Evolutionary conservation across 2,329 filamentous ascomycete genomes (phyloP).

Genomic region (Colletotrichum paranaense): DNA sequence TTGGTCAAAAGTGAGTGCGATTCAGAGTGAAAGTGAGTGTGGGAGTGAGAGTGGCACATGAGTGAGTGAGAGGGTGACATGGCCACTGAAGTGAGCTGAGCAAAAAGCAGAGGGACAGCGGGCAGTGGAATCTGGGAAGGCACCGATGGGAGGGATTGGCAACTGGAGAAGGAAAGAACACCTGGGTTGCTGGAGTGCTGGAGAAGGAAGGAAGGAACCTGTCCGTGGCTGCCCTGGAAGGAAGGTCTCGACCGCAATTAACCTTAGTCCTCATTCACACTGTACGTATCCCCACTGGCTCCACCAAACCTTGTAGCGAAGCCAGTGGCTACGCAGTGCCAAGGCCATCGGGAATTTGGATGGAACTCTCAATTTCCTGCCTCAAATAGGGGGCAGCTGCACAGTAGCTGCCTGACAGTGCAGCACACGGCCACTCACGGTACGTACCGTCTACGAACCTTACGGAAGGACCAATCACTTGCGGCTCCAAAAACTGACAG

Average conservation of each 20-base stretch:
- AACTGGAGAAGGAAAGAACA: background rate
- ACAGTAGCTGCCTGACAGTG: background rate
- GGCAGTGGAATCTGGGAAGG: background rate
- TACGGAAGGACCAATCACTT: background rate
- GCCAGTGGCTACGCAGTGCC: constrained; percentile 16
- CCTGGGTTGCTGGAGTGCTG: too few species aligned
- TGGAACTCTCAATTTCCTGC: constrained; percentile 30
- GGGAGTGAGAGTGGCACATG: background rate
- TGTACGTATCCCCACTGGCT: background rate
- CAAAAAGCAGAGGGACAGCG: background rate
- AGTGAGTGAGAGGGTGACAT: background rate
- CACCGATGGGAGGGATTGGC: background rate
- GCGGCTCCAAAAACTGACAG: background rate
- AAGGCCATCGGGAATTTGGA: constrained; percentile 30
- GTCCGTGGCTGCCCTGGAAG: background rate
- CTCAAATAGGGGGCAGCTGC: background rate
- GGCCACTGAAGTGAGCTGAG: background rate
- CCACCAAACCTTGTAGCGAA: background rate
- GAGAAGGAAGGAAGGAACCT: too few species aligned
- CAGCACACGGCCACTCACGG: background rate
- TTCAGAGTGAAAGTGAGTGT: background rate
- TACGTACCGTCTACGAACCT: background rate
- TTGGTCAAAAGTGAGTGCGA: background rate
- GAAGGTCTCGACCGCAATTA: constrained; percentile 1
- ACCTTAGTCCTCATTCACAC: background rate